Base-by-base conservation (phyloP, 176 grass and related monocot genomes). In the Cocos nucifera region DNA sequence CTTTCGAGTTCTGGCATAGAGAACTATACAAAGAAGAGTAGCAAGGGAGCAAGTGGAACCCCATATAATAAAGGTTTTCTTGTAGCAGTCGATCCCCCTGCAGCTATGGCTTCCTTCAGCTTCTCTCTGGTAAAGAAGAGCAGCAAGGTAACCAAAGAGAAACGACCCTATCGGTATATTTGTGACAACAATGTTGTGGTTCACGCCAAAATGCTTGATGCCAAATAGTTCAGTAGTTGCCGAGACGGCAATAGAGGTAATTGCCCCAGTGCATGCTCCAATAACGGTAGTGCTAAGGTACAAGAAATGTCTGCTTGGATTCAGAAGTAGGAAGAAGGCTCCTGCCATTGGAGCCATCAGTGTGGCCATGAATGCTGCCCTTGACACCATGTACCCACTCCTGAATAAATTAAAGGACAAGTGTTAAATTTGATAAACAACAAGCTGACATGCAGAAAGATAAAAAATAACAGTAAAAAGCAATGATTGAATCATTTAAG, bases 181-280 rank as follows among this genome's bases (percentile, higher is more conserved):
- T 54, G 73, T 57, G 24, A 98, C 93, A 19, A 98, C 56, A 51
- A 98, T 81, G 81, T 98, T 98, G 84, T 98, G 93, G 80, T 98
- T 98, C 49, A 98, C 79, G 4, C 87, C 85, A 59, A 98, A 98
- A 78, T 92, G 19, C 49, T 92, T 85, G 28, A 44, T 79, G 15
- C 93, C 93, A 79, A 98, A 98, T 18, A 98, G 82, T 75, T 98
- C 93, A 6, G 79, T 59, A 25, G 93, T 92, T 50, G 93, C 75
- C 5, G 87, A 98, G 25, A 88, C 81, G 1, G 93, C 87, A 51
- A 92, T 81, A 50, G 93, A 98, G 0, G 87, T 81, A 63, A 98
- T 92, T 67, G 87, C 84, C 20, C 93, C 93, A 7, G 93, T 98
- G 93, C 84, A 98, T 0, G 84, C 89, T 18, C 93, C 93, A 0